A percentile compares a stretch with the other conserved stretches of the same genome.
Conservation (phyloP, 805 yeast species). For the Kodamaea hsintzibuensis region DNA sequence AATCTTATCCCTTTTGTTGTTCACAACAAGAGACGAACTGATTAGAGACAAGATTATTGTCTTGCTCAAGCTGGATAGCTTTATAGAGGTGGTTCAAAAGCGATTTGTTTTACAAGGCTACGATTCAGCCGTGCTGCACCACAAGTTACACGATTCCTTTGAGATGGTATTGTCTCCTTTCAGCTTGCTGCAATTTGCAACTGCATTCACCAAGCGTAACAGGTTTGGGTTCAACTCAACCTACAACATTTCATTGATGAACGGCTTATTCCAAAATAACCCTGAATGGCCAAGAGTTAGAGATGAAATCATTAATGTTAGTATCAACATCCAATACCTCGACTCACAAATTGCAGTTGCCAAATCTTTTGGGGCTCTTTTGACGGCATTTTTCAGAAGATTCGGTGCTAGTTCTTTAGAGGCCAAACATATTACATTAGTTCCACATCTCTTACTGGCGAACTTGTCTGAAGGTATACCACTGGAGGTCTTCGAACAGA, state of each 20-base stretch:
- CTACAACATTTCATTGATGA: constrained; percentile 65
- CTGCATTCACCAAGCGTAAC: constrained; percentile 44
- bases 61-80: constrained; percentile 38
- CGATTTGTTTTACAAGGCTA: constrained; percentile 48
- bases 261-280: constrained; percentile 49
- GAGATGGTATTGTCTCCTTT: constrained; percentile 47
- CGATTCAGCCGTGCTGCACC: constrained; percentile 44
- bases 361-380: constrained; percentile 74
- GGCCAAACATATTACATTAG: constrained; percentile 33
- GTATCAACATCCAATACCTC: constrained; percentile 62
- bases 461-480: constrained; percentile 52
- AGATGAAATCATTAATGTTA: constrained; percentile 53
- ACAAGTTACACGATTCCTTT: constrained; percentile 47
- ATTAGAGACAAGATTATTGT: constrained; percentile 45
- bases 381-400: constrained; percentile 63
- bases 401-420: constrained; percentile 32
- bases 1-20: constrained; percentile 69
- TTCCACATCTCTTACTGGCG: constrained; percentile 50
- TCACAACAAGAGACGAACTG: constrained; percentile 50
- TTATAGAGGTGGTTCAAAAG: constrained; percentile 28
- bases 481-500: constrained; percentile 46
- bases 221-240: constrained; percentile 53
- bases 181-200: constrained; percentile 52
- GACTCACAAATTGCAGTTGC: constrained; percentile 69
- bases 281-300: constrained; percentile 43